Conservation (phyloP, 768 basidiomycete genomes). For the Hydnomerulius pinastri region DNA sequence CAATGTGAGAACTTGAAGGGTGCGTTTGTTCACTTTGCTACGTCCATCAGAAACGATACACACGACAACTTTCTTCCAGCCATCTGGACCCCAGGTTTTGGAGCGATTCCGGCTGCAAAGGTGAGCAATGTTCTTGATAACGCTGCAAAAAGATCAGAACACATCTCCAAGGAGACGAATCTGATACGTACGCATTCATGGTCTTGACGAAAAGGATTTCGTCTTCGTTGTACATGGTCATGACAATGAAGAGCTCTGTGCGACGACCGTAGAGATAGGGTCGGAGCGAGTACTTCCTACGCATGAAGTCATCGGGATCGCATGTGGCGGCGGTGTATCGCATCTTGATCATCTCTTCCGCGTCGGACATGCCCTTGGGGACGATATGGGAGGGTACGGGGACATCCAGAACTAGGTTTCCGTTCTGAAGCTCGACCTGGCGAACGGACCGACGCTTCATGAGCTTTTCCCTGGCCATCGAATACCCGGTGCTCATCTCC, state of each 20-base stretch:
- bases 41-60: conserved; percentile 87
- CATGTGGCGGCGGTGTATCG: conserved; percentile 88
- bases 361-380: conserved; percentile 58
- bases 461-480: conserved; percentile 72
- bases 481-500: conserved; percentile 58
- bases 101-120: conserved; percentile 69
- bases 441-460: conserved; percentile 79
- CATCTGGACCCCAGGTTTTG: conserved; percentile 84
- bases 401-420: conserved; percentile 85
- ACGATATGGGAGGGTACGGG: conserved; percentile 78
- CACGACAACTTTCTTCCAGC: conserved; percentile 90
- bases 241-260: conserved; percentile 92
- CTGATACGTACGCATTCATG: conserved; percentile 72
- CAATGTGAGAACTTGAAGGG: conserved; percentile 83
- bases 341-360: conserved; percentile 82
- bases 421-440: conserved; percentile 77
- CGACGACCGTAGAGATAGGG: conserved; percentile 77
- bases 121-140: conserved; percentile 85
- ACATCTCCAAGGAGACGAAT: conserved; percentile 2
- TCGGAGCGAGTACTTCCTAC: conserved; percentile 72
- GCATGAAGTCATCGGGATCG: conserved; percentile 87
- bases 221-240: conserved; percentile 97
- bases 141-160: conserved; percentile 42
- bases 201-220: conserved; percentile 76
- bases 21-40: conserved; percentile 85